Evolutionary conservation across 345 rosid species (phyloP), one percentile per base, ranked within the genome.

Genomic region (Ceriops decandra): DNA sequence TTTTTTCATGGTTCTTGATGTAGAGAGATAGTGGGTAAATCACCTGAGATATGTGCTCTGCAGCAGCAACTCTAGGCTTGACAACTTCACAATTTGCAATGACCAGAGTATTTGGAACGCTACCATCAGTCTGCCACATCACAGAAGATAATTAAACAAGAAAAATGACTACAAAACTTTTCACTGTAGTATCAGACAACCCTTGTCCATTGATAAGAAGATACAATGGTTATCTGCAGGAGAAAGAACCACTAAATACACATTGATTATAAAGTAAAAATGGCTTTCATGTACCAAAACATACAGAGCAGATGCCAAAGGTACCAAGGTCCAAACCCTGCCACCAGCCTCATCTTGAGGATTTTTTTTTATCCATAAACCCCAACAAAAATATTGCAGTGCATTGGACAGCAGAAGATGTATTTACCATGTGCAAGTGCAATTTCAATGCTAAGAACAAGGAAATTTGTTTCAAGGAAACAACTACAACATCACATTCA

Each of bases 71-170:
- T 78, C 93, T 83, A 59, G 89, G 84, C 77, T 87, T 84, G 62
- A 90, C 96, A 76, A 84, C 88, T 81, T 92, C 93, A 58, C 93
- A 88, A 62, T 84, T 88, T 6, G 96, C 97, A 73, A 92, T 87
- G 57, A 92, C 97, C 79, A 92, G 83, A 28, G 98, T 90, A 81
- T 92, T 90, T 52, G 98, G 98, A 62, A 88, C 95, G 61, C 89
- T 88, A 30, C 97, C 97, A 79, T 92, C 84, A 60, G 98, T 92
- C 98, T 92, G 82, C 11, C 70, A 68, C 35, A 74, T 1, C 36
- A 68, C 63, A 74, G 35, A 57, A 53, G 64, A 64, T 21, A 32
- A 57, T 60, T 35, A 33, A 54, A n/a, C 24, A 70, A 62, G 35
- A 69, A 38, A 47, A 65, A 54, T 15, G 31, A 61, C 62, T 17